Base-by-base conservation (phyloP, 148 eudicot species). In the Limonium bicolor region DNA sequence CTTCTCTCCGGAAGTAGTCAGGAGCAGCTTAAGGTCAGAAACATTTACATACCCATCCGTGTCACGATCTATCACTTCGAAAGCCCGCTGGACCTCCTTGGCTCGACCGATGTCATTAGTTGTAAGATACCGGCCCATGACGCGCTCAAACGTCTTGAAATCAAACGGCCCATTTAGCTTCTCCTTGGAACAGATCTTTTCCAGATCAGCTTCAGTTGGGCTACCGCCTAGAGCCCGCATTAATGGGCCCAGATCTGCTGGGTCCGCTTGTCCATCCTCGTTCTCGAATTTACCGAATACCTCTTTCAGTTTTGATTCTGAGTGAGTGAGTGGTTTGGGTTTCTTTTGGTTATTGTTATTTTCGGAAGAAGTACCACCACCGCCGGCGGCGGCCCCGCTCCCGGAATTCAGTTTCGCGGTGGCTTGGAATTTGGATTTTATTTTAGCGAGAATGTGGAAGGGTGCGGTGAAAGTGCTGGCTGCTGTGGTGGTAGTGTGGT, bases 11-110 rank as follows among this genome's bases (percentile, higher is more conserved):
- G 18, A 41, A 22, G 46, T 41, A 29, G 46, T 41, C 0, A 41
- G 46, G 24, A 41, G 46, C 46, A 10, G 0, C 46, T 41, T 41
- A 4, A 41, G 46, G 24, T 41, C 46, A 14, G 46, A 41, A 41
- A 22, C 46, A 9, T 27, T 5, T 1, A 41, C 46, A 1, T 41
- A 41, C 2, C 46, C 46, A n/a, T 41, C 46, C 1, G 46, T 5
- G 25, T 41, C 46, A 16, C 18, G 1, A 22, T 12, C 46, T 4
- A 41, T n/a, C 29, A 2, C 46, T 29, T 23, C 26, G 11, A 40
- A 20, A 1, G 27, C 45, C 26, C 27, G 45, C 5, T 20, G 45
- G 26, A 40, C 26, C 45, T 40, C 45, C 15, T 20, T 20, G 6
- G 4, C 24, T 0, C 7, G 26, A 40, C n/a, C 45, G 15, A 16